Evolutionary conservation across 208 protist genomes (phyloP), one percentile per base, ranked within the genome.

Genomic region (Leishmania guyanensis): DNA sequence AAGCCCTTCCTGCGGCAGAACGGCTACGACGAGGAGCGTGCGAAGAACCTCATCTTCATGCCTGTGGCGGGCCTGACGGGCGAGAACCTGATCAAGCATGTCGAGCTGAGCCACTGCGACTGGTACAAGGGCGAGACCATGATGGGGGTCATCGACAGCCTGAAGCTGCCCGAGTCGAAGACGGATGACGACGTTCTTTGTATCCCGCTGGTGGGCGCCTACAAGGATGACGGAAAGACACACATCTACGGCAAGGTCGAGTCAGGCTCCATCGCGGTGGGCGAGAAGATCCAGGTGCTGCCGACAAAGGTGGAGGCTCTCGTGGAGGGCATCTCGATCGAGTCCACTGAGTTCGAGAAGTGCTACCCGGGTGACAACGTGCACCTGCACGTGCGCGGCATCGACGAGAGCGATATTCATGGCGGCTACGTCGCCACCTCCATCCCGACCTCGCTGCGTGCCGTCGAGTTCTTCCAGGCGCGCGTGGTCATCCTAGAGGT

Each of bases 1-100:
- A 93, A 78, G 16, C 96, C 98, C 8, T 99, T 99, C 91, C 89
- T 99, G 43, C 93, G 96, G 65, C 91, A 97, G 82, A 97, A 95
- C 80, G 99, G 99, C 72, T 99, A 97, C 88, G 89, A 93, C 69
- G 91, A 94, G 77, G 86, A 95, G 74, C 92, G 91, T 53, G 85
- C 78, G 53, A 97, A 97, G 80, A 98, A 97, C 86, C 86, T 96
- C 64, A 72, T 99, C 76, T 99, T 99, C 89, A 94, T 99, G 85
- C 99, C 99, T 9, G 91, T 99, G 72, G 98, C 98, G 26, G 99
- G 99, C 50, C 90, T 99, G 62, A 97, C 92, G 0, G 98, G 98
- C 2, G 82, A 86, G 77, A 99, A 99, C 88, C 89, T 99, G 39
- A 96, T 97, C 79, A 89, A 98, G 75, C 86, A 85, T 53, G 80